Base-by-base conservation (phyloP, 257 asterid species). In the Cynanchum wilfordii region DNA sequence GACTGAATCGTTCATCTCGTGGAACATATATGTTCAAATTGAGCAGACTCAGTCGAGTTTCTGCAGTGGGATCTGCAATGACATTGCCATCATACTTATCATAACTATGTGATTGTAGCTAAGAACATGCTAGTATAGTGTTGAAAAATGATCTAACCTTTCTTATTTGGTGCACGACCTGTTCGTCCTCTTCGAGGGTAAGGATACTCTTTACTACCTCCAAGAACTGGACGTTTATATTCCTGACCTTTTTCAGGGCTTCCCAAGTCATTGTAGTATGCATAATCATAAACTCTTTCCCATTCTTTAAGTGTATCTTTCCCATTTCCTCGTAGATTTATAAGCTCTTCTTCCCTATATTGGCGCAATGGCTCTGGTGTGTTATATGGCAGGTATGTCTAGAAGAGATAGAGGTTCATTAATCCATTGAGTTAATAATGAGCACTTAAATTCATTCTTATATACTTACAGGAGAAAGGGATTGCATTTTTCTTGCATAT, bases 221-320 rank as follows among this genome's bases (percentile, higher is more conserved):
- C 98, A 1, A 93, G 96, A 38, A 82, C 86, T 0, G 95, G 93
- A 1, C 98, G 96, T 22, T 66, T 87, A 45, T 80, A 79, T 2
- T 85, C 85, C 0, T 68, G 8, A 29, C 98, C 97, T 72, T 74
- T 89, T 3, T 91, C 96, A 0, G 98, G 97, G 42, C 36, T 75
- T 51, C 95, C 98, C 76, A 93, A 72, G 73, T 93, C 98, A 57
- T 89, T 93, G 80, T 93, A 93, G 77, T 77, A 87, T 42, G 95
- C 97, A 51, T 93, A 93, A 51, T 93, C 98, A 68, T 93, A 93
- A 5, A 93, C 96, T 77, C 97, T 84, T 44, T 93, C 97, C 98
- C 98, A 93, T 77, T 89, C 95, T 79, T 88, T 79, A 0, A 88
- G 84, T 87, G 22, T 63, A 16, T 91, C 95, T 0, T 83, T 42